Conservation (phyloP, 2,329 filamentous ascomycete species). For the Trichoderma endophyticum region DNA sequence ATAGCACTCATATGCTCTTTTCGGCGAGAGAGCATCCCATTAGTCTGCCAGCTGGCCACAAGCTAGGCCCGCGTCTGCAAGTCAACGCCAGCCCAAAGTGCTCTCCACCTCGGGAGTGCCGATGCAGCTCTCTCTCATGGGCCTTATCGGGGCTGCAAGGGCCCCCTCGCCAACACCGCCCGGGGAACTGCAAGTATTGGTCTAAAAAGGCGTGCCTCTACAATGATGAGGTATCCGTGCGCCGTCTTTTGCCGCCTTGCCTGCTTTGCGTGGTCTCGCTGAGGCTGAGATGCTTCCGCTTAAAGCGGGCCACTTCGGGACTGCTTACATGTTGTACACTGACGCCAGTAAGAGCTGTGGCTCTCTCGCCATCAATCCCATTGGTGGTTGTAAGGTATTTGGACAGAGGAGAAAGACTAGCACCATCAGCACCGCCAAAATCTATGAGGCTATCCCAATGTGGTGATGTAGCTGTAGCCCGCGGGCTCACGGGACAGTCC, state of each 20-base stretch:
- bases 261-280: not conserved
- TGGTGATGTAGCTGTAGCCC: not conserved
- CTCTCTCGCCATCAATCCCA: not conserved
- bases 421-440: not conserved
- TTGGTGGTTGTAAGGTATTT: not conserved
- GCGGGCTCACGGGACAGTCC: not conserved
- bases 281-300: slow-evolving; percentile 3
- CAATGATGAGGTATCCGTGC: not conserved
- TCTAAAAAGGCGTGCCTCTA: not conserved
- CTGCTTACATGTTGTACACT: not conserved
- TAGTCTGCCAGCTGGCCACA: slow-evolving; percentile 1
- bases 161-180: not conserved
- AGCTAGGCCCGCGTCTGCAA: slow-evolving; percentile 15
- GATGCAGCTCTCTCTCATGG: slow-evolving; percentile 12
- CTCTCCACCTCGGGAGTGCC: slow-evolving; percentile 19
- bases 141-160: slow-evolving; percentile 9
- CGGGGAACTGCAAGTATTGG: slow-evolving; percentile 2
- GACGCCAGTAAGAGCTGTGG: not conserved
- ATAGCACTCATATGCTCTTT: not conserved
- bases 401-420: not conserved
- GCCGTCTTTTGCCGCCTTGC: not conserved
- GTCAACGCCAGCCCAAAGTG: slow-evolving; percentile 9
- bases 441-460: not conserved
- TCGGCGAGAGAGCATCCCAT: not conserved
- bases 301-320: not conserved